Conservation (phyloP, 495 filamentous ascomycete genomes). For the Hypoxylon fragiforme region DNA sequence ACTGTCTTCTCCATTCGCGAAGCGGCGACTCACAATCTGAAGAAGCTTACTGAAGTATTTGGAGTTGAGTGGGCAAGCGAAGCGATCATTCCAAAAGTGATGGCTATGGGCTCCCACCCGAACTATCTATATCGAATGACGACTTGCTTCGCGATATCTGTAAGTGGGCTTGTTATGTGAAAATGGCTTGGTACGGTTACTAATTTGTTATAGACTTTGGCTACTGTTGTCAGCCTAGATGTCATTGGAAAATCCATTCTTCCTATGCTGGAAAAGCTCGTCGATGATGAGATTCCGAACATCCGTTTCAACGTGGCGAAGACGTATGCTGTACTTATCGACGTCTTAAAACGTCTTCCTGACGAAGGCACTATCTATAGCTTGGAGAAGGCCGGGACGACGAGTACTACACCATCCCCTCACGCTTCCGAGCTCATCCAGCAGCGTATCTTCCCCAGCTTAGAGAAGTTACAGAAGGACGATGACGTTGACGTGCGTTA, state of each 20-base stretch:
- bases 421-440: slow-evolving; percentile 81
- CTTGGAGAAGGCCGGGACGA: slow-evolving; percentile 74
- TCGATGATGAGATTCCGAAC: slow-evolving; percentile 93
- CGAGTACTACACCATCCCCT: slow-evolving; percentile 62
- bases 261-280: slow-evolving; percentile 92
- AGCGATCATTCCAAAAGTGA: slow-evolving; percentile 97
- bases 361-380: slow-evolving; percentile 82
- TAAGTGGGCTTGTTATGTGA: slow-evolving; percentile 52
- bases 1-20: slow-evolving; percentile 98
- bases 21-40: slow-evolving; percentile 93
- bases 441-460: slow-evolving; percentile 80
- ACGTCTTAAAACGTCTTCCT: slow-evolving; percentile 85
- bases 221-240: slow-evolving; percentile 85
- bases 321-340: slow-evolving; percentile 87
- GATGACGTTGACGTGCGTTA: slow-evolving; percentile 98
- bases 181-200: slow-evolving; percentile 3
- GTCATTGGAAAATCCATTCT: slow-evolving; percentile 92
- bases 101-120: slow-evolving; percentile 95
- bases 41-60: slow-evolving; percentile 98
- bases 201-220: slow-evolving; percentile 73
- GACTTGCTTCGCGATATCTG: slow-evolving; percentile 95
- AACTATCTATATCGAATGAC: slow-evolving; percentile 99
- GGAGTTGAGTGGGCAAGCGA: slow-evolving; percentile 97
- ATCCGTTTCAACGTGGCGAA: slow-evolving; percentile 99
- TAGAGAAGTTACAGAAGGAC: slow-evolving; percentile 94